phyloP scores from a whole-genome alignment of 441 rosid species.

The Macaranga tanarius region DNA sequence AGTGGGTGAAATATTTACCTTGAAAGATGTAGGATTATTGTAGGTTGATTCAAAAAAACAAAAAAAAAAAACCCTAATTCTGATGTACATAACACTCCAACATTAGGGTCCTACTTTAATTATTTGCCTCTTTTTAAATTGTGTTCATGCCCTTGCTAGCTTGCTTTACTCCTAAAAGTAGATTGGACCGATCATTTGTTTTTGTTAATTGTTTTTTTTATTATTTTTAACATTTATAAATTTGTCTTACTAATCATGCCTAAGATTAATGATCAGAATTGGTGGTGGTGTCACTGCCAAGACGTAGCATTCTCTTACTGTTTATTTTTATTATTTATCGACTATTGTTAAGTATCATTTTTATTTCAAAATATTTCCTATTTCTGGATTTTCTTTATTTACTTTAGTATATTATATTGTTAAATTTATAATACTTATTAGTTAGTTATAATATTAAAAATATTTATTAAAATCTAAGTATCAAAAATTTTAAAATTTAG shows the following conservation, averaged over 20 bases:
- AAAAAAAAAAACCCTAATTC: neutral
- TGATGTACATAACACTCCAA: neutral
- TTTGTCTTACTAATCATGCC: neutral
- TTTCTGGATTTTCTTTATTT: too few relatives aligned
- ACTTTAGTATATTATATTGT: too few relatives aligned
- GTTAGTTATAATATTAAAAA: too few relatives aligned
- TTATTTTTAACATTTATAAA: neutral
- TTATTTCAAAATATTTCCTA: too few relatives aligned
- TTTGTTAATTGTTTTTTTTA: neutral
- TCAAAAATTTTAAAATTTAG: too few relatives aligned
- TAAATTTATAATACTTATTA: too few relatives aligned
- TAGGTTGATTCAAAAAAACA: slow-evolving; percentile 3
- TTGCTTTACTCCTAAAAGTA: slow-evolving; percentile 23
- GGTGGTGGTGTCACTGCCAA: neutral
- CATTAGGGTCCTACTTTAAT: slow-evolving; percentile 19
- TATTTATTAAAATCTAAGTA: too few relatives aligned
- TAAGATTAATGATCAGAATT: neutral
- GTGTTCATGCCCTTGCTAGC: slow-evolving; percentile 7
- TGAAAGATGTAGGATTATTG: neutral
- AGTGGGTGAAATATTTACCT: neutral
- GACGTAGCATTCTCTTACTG: neutral
- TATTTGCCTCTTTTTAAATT: neutral
- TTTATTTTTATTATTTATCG: neutral
- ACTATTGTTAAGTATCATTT: too few relatives aligned
- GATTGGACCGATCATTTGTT: slow-evolving; percentile 23